Conservation (phyloP, 2,329 filamentous ascomycete genomes). For the Calonectria pteridis region DNA sequence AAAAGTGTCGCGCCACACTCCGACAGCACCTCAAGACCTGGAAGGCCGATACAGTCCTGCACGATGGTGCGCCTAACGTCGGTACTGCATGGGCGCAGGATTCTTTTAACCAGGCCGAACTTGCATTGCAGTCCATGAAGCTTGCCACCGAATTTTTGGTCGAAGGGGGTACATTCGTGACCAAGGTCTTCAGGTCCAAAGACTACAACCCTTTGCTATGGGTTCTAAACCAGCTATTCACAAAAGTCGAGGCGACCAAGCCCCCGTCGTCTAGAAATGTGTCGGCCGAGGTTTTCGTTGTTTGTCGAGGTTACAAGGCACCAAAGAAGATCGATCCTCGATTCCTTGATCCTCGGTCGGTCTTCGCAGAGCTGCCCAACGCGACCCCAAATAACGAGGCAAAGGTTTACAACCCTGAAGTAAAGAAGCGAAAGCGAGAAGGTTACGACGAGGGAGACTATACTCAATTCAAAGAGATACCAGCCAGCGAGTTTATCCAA, state of each 20-base stretch:
- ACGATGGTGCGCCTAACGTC: constrained; percentile 97
- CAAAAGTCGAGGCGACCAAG: constrained; percentile 96
- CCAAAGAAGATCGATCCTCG: constrained; percentile 93
- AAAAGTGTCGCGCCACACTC: constrained; percentile 93
- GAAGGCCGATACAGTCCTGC: constrained; percentile 95
- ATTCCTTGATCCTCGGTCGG: constrained; percentile 88
- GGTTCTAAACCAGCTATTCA: constrained; percentile 98
- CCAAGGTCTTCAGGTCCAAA: constrained; percentile 97
- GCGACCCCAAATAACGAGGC: constrained; percentile 95
- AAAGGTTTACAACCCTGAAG: constrained; percentile 96
- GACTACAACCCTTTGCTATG: constrained; percentile 96
- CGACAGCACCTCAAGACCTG: constrained; percentile 91
- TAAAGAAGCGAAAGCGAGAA: constrained; percentile 97
- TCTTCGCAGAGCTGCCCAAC: constrained; percentile 92
- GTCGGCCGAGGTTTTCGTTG: constrained; percentile 98
- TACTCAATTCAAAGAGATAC: constrained; percentile 89
- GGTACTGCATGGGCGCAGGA: constrained; percentile 99
- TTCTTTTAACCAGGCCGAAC: constrained; percentile 96
- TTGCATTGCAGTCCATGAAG: constrained; percentile 91
- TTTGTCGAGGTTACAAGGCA: constrained; percentile 94
- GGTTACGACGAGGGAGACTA: constrained; percentile 98
- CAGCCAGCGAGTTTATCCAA: constrained; percentile 94
- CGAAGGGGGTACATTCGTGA: constrained; percentile 93
- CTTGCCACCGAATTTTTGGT: constrained; percentile 93
- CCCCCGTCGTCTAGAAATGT: constrained; percentile 96